phyloP scores from a whole-genome alignment of 192 early-diverging fungal genomes.

The Coemansia asiatica region DNA sequence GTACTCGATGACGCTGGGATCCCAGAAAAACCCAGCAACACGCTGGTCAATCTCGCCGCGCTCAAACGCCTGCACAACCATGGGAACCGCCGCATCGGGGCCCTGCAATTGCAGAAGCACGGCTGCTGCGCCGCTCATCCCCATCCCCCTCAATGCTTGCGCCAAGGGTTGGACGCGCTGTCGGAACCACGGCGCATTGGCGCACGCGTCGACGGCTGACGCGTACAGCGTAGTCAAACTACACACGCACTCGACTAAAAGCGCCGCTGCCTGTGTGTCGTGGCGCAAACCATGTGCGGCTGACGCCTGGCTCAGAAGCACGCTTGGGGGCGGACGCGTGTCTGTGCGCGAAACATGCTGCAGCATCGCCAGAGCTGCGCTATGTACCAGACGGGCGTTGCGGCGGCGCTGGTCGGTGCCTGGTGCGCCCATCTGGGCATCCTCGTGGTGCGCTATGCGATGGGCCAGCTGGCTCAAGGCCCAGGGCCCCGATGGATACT shows the following conservation, averaged over 20 bases:
- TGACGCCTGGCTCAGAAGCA: neutral
- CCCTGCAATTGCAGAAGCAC: constrained; percentile 40
- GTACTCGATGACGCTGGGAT: constrained; percentile 45
- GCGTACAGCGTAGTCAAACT: constrained; percentile 15
- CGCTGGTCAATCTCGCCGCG: constrained; percentile 19
- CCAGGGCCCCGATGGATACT: constrained; percentile 8
- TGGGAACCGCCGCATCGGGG: constrained; percentile 16
- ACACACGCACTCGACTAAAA: constrained; percentile 30
- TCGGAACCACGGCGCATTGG: constrained; percentile 30
- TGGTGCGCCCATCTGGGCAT: neutral
- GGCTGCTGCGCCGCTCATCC: constrained; percentile 31
- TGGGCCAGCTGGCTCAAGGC: constrained; percentile 17
- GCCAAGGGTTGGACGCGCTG: constrained; percentile 11
- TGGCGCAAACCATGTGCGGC: neutral
- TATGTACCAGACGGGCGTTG: neutral
- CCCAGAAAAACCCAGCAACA: constrained; percentile 42
- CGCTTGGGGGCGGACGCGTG: neutral
- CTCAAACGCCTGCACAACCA: constrained; percentile 40
- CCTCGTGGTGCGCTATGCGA: neutral
- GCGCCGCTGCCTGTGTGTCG: neutral
- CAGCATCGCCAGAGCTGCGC: neutral
- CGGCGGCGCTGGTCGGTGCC: neutral
- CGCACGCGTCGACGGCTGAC: constrained; percentile 4
- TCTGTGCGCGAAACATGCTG: neutral
- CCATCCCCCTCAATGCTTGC: constrained; percentile 13